Evolutionary conservation across 345 rosid genomes (phyloP).

Genomic region (Erysimum cheiranthoides): DNA sequence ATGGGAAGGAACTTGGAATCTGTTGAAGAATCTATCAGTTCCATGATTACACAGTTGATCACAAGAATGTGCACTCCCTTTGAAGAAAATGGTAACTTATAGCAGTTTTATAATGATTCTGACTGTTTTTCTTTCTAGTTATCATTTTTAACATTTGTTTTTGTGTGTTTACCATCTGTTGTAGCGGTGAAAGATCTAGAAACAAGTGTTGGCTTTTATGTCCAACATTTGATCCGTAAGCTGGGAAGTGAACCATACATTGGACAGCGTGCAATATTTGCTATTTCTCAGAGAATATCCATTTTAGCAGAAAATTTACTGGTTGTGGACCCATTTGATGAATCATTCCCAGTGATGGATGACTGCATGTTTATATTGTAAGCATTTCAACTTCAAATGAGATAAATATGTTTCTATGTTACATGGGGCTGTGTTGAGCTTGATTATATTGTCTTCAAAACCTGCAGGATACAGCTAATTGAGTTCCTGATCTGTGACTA

Average conservation of each 20-base stretch:
- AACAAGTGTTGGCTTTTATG: slow-evolving; percentile 52
- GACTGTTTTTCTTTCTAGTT: slow-evolving; percentile 9
- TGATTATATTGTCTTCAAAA: slow-evolving; percentile 24
- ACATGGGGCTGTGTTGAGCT: slow-evolving; percentile 5
- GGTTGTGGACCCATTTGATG: slow-evolving; percentile 82
- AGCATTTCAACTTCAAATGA: slow-evolving; percentile 40
- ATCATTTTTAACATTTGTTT: slow-evolving; percentile 26
- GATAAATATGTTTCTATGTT: not conserved
- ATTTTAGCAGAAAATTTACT: slow-evolving; percentile 68
- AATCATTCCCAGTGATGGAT: slow-evolving; percentile 65
- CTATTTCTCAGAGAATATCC: slow-evolving; percentile 71
- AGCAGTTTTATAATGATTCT: slow-evolving; percentile 1
- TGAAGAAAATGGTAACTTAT: slow-evolving; percentile 54
- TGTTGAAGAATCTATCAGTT: slow-evolving; percentile 62
- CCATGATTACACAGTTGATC: slow-evolving; percentile 62
- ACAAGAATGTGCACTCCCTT: slow-evolving; percentile 67
- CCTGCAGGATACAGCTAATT: slow-evolving; percentile 79
- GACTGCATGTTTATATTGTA: slow-evolving; percentile 70
- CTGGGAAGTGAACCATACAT: slow-evolving; percentile 71
- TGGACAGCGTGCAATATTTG: slow-evolving; percentile 71
- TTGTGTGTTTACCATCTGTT: slow-evolving; percentile 41
- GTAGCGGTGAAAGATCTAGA: slow-evolving; percentile 49
- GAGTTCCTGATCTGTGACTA: slow-evolving; percentile 79
- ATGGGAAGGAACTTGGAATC: slow-evolving; percentile 56
- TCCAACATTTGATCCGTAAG: slow-evolving; percentile 86